Base-by-base conservation (phyloP, 116 monocot genomes). In the Cymodocea nodosa region DNA sequence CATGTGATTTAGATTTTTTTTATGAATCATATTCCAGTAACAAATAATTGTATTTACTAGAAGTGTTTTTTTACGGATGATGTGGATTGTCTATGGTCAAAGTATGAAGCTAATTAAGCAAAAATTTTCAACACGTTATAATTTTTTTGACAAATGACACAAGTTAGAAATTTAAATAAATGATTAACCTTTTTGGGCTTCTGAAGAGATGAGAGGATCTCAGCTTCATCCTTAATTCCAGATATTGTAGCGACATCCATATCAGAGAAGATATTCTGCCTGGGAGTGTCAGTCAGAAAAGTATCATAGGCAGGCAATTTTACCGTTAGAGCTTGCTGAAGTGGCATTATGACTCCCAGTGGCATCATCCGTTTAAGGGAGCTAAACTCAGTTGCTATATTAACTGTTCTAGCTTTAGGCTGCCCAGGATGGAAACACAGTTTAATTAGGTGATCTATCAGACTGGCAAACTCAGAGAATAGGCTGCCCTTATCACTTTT, bases 321-420 rank as follows among this genome's bases (percentile, higher is more conserved):
- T 55, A 90, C 83, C 67, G 91, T 90, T 19, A 97, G 75, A 73
- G 91, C 77, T 71, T 88, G 83, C 68, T 97, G 97, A 58, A 97
- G 63, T 13, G 97, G 97, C 76, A 97, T 82, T 78, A 97, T 88
- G 63, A 97, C 80, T 55, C 84, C 87, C 60, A 97, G 70, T 12
- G 97, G 97, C 97, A 97, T 97, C 97, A 90, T 97, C 64, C 97
- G 70, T 68, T 97, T 97, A 56, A 97, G 81, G 53, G 91, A 71
- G 81, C 97, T 97, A 72, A 97, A 97, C 57, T 97, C 97, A 44
- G 85, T 91, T 34, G 83, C 63, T 51, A 97, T 80, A 73, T 97
- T 97, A 20, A 97, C 77, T 53, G 70, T 77, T 74, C 78, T 90
- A 35, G 97, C 75, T 74, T 80, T 97, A 52, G 79, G 72, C 63